Conservation (phyloP, 805 yeast species). For the Candida cerambycidarum region DNA sequence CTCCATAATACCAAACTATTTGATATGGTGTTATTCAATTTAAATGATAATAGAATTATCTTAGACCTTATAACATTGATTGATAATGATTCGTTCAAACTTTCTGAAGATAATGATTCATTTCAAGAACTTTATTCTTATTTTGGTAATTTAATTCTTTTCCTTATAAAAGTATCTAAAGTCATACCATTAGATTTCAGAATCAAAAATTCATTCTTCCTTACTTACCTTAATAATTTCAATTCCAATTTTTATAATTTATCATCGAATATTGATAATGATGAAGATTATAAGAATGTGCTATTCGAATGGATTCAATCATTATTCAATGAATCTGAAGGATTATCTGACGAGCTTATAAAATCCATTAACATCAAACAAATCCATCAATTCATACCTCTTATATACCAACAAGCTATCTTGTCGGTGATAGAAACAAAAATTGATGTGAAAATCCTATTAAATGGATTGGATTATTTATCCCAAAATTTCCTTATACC, state of each 20-base stretch:
- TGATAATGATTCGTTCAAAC: constrained; percentile 39
- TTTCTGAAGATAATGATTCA: constrained; percentile 53
- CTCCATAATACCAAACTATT: constrained; percentile 43
- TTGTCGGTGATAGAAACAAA: constrained; percentile 55
- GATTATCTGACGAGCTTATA: constrained; percentile 82
- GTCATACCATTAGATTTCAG: constrained; percentile 24
- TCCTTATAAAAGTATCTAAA: constrained; percentile 14
- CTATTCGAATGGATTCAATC: constrained; percentile 73
- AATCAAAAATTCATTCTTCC: constrained; percentile 29
- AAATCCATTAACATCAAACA: constrained; percentile 65
- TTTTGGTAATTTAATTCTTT: constrained; percentile 58
- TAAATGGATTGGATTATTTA: constrained; percentile 84
- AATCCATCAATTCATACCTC: constrained; percentile 67
- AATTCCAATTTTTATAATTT: constrained; percentile 30
- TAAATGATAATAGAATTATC: constrained; percentile 40
- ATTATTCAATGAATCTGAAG: constrained; percentile 64
- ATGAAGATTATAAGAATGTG: constrained; percentile 33
- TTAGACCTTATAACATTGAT: constrained; percentile 50
- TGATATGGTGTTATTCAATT: constrained; percentile 40
- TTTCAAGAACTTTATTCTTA: constrained; percentile 69
- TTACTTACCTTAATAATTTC: constrained; percentile 35
- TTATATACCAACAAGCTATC: constrained; percentile 70
- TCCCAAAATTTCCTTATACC: constrained; percentile 72
- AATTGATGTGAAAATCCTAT: constrained; percentile 58
- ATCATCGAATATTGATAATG: constrained; percentile 30